Conservation (phyloP, 2,329 filamentous ascomycete genomes). For the Coleophoma crateriformis region DNA sequence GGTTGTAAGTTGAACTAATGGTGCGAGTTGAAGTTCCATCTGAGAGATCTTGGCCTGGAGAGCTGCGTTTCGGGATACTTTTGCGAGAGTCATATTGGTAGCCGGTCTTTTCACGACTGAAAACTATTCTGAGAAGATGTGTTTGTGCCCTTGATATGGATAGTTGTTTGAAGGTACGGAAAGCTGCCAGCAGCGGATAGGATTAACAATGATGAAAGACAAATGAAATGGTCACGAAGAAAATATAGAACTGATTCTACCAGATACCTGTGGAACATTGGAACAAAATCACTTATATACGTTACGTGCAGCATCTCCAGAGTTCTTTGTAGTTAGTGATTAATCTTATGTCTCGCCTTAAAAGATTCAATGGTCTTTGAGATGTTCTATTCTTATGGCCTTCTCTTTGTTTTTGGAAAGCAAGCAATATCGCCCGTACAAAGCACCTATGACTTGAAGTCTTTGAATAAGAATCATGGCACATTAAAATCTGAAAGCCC, state of each 20-base stretch:
- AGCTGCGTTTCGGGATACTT: slow-evolving; percentile 34
- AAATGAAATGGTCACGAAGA: background rate
- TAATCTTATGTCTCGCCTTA: too few species aligned
- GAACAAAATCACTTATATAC: background rate
- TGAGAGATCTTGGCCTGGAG: slow-evolving; percentile 58
- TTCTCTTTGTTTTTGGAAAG: too few species aligned
- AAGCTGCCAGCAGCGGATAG: slow-evolving; percentile 18
- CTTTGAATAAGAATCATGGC: too few species aligned
- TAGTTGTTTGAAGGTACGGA: slow-evolving; percentile 6
- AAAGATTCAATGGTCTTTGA: too few species aligned
- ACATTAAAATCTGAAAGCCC: too few species aligned
- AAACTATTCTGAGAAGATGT: background rate
- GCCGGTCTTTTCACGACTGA: background rate
- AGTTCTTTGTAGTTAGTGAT: too few species aligned
- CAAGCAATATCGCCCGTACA: too few species aligned
- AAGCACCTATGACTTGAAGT: too few species aligned
- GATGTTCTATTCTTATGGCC: too few species aligned
- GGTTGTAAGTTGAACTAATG: slow-evolving; percentile 58
- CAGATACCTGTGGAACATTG: background rate
- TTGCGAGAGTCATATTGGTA: slow-evolving; percentile 8
- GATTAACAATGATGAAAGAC: background rate
- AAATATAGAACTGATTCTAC: slow-evolving; percentile 1
- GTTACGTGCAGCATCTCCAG: too few species aligned
- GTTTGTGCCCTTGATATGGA: background rate
- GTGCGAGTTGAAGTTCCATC: slow-evolving; percentile 60